A percentile compares a stretch with the other conserved stretches of the same genome.
Conservation (phyloP, 495 filamentous ascomycete genomes). For the Geoglossum glabrum region DNA sequence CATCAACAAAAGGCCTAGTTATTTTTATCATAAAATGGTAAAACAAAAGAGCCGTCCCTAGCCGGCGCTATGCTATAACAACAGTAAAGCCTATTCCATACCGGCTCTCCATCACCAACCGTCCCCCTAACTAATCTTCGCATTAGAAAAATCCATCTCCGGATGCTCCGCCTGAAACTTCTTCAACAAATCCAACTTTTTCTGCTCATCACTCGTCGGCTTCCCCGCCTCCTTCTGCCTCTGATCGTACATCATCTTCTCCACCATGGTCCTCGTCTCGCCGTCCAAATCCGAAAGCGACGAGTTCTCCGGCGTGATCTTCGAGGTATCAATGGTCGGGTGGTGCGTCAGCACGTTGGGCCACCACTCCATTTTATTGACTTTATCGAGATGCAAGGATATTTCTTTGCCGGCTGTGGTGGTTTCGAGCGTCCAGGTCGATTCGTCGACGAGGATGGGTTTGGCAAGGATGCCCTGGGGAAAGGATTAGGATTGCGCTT, state of each 20-base stretch:
- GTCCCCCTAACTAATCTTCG: slow-evolving; percentile 40
- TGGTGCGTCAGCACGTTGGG: slow-evolving; percentile 67
- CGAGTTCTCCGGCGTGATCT: slow-evolving; percentile 83
- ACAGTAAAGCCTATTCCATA: neutral
- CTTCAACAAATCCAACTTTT: slow-evolving; percentile 78
- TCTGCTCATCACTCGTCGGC: slow-evolving; percentile 75
- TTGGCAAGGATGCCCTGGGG: slow-evolving; percentile 67
- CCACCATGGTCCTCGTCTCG: slow-evolving; percentile 92
- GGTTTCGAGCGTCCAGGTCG: slow-evolving; percentile 79
- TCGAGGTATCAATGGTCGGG: slow-evolving; percentile 78
- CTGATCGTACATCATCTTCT: slow-evolving; percentile 99
- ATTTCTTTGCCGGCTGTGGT: slow-evolving; percentile 50
- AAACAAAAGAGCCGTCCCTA: neutral
- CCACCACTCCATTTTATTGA: slow-evolving; percentile 98
- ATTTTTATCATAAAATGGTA: neutral
- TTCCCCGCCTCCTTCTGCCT: slow-evolving; percentile 84
- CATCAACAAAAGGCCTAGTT: neutral
- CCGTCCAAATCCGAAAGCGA: slow-evolving; percentile 84
- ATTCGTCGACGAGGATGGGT: slow-evolving; percentile 61
- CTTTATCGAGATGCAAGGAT: slow-evolving; percentile 83
- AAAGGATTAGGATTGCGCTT: neutral
- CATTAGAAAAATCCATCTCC: slow-evolving; percentile 73
- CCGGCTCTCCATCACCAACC: neutral
- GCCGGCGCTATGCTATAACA: neutral
- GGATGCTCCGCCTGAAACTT: slow-evolving; percentile 75